Conservation (phyloP, 2,329 filamentous ascomycete genomes). For the Cordyceps farinosa region DNA sequence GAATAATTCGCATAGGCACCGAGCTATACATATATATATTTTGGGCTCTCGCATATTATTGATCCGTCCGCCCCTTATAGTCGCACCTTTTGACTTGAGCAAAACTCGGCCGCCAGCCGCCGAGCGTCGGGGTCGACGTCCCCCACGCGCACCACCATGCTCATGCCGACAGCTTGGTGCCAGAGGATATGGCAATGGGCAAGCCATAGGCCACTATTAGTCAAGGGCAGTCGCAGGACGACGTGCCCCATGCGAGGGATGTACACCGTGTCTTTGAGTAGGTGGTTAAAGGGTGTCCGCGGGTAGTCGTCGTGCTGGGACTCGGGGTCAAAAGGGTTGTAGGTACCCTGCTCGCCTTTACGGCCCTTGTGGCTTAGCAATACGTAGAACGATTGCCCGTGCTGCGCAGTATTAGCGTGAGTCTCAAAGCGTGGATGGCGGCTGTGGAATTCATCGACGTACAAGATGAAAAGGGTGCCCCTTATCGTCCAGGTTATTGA, state of each 20-base stretch:
- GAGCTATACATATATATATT: neutral
- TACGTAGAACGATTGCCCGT: slow-evolving; percentile 20
- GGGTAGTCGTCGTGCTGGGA: slow-evolving; percentile 13
- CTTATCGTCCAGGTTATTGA: slow-evolving; percentile 50
- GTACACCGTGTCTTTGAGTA: slow-evolving; percentile 33
- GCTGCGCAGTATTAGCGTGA: slow-evolving; percentile 19
- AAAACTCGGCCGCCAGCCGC: slow-evolving; percentile 2
- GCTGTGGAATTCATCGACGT: slow-evolving; percentile 15
- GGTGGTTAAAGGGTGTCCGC: slow-evolving; percentile 23
- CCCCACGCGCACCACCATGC: slow-evolving; percentile 30
- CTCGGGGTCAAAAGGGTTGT: slow-evolving; percentile 16
- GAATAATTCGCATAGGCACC: no score
- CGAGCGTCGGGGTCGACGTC: slow-evolving; percentile 4
- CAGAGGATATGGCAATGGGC: slow-evolving; percentile 38
- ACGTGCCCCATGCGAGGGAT: slow-evolving; percentile 35
- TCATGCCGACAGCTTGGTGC: slow-evolving; percentile 40
- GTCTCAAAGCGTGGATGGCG: no score
- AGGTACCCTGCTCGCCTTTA: slow-evolving; percentile 16
- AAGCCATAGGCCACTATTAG: slow-evolving; percentile 37
- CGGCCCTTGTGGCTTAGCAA: slow-evolving; percentile 17
- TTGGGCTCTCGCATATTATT: neutral
- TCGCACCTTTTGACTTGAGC: neutral
- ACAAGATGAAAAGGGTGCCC: slow-evolving; percentile 49
- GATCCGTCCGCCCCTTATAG: neutral
- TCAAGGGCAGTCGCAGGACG: slow-evolving; percentile 31